phyloP scores from a whole-genome alignment of 2,329 filamentous ascomycete species.

The Neospermospora avenae region DNA sequence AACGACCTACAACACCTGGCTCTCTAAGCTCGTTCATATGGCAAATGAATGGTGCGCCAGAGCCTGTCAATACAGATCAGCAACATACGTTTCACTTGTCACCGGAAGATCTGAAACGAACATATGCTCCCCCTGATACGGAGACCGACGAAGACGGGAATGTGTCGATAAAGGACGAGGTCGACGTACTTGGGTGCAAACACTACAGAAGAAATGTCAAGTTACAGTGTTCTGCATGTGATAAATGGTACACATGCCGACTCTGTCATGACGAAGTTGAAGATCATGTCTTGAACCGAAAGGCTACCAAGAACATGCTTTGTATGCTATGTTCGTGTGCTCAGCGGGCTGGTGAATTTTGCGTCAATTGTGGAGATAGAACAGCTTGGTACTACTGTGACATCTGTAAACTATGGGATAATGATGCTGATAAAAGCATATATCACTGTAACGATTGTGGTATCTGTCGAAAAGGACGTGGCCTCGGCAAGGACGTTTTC shows the following conservation, averaged over 20 bases:
- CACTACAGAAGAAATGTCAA: conserved; percentile 98
- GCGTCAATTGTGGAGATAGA: conserved; percentile 70
- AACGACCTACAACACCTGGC: conserved; percentile 43
- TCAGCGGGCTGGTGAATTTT: conserved; percentile 76
- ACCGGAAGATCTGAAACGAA: conserved; percentile 62
- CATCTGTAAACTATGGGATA: conserved; percentile 96
- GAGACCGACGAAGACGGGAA: conserved; percentile 46
- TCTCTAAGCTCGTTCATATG: conserved; percentile 56
- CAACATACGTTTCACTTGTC: conserved; percentile 47
- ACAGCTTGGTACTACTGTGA: conserved; percentile 90
- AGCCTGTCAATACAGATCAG: conserved; percentile 21
- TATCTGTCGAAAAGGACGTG: conserved; percentile 87
- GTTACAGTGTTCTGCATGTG: conserved; percentile 85
- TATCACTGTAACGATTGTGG: conserved; percentile 97
- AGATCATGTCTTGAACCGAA: conserved; percentile 74
- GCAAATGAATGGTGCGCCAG: conserved; percentile 42
- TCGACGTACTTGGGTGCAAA: conserved; percentile 68
- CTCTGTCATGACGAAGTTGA: conserved; percentile 88
- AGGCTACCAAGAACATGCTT: conserved; percentile 89
- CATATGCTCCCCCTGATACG: conserved; percentile 56
- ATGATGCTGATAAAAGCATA: conserved; percentile 84
- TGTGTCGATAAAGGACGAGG: conserved; percentile 25
- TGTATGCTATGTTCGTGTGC: conserved; percentile 93
- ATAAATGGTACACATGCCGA: conserved; percentile 90
- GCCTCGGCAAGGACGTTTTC: conserved; percentile 93